Evolutionary conservation across 2,329 filamentous ascomycete species (phyloP).

Genomic region (Sphaerulina musiva): DNA sequence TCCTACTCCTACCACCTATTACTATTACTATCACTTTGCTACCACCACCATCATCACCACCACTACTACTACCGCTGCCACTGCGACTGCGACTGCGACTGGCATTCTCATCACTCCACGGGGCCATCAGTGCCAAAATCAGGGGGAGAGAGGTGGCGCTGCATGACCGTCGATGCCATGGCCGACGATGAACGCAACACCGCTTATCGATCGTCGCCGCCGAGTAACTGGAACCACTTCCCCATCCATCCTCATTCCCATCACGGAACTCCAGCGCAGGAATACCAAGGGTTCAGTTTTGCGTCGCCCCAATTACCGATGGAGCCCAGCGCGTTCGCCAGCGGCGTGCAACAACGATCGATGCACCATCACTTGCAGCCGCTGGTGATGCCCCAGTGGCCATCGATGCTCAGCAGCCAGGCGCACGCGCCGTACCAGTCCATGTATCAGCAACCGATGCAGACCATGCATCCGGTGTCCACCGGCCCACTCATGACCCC

Average conservation of each 20-base stretch:
- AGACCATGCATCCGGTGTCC: slow-evolving; percentile 39
- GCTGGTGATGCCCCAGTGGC: slow-evolving; percentile 72
- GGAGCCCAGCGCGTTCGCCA: slow-evolving; percentile 48
- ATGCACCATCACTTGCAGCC: slow-evolving; percentile 57
- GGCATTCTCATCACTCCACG: not conserved
- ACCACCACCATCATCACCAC: not conserved
- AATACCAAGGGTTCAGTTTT: slow-evolving; percentile 61
- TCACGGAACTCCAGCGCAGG: slow-evolving; percentile 62
- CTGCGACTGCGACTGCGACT: not conserved
- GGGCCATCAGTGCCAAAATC: not conserved
- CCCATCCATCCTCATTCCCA: slow-evolving; percentile 49
- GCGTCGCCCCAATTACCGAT: slow-evolving; percentile 55
- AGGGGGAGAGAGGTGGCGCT: not conserved
- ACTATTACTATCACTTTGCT: too few species aligned
- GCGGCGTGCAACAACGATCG: slow-evolving; percentile 49
- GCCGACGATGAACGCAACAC: slow-evolving; percentile 28
- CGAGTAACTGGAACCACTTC: slow-evolving; percentile 24
- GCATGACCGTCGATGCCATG: slow-evolving; percentile 23
- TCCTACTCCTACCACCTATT: too few species aligned
- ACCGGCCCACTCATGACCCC: slow-evolving; percentile 49
- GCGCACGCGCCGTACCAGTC: slow-evolving; percentile 52
- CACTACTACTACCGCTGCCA: not conserved
- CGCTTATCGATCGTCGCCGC: slow-evolving; percentile 27
- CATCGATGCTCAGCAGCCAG: slow-evolving; percentile 72
- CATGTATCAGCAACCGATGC: slow-evolving; percentile 53